Conservation (phyloP, 192 early-diverging fungal genomes). For the Rhizophagus prolifer region DNA sequence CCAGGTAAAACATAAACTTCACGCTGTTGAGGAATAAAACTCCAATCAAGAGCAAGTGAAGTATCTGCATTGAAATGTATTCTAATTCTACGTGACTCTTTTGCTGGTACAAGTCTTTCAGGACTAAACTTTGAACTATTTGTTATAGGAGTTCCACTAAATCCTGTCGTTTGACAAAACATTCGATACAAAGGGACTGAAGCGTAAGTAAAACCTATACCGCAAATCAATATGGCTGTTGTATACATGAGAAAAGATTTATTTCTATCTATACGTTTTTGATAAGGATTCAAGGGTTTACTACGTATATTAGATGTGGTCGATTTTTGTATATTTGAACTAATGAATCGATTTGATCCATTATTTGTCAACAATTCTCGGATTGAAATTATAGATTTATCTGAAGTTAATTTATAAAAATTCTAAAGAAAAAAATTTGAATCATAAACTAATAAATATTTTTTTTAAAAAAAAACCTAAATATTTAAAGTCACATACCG, state of each 20-base stretch:
- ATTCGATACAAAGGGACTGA: constrained; percentile 94
- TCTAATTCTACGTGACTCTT: constrained; percentile 61
- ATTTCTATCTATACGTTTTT: constrained; percentile 19
- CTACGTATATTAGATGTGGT: not conserved
- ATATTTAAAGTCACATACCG: not conserved
- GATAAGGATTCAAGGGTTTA: not conserved
- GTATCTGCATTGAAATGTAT: constrained; percentile 73
- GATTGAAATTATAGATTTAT: not conserved
- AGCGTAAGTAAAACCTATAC: constrained; percentile 86
- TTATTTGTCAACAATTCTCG: not conserved
- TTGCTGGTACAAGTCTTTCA: constrained; percentile 62
- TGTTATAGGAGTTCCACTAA: constrained; percentile 86
- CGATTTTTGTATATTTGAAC: not conserved
- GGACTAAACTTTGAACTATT: constrained; percentile 65
- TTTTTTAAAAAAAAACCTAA: too few species aligned
- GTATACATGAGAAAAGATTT: constrained; percentile 65
- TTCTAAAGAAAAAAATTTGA: not conserved
- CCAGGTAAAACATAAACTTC: constrained; percentile 90
- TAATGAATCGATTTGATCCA: not conserved
- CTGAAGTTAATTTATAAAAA: not conserved
- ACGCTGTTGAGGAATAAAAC: constrained; percentile 84
- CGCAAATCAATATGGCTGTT: constrained; percentile 75
- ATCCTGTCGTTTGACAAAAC: constrained; percentile 90
- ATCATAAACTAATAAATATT: too few species aligned
- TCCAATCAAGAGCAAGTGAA: constrained; percentile 83